Percentiles rank a stretch among this genome's conserved stretches.
phyloP scores from a whole-genome alignment of 1,139 yeast species.

The Eremothecium cymbalariae region DNA sequence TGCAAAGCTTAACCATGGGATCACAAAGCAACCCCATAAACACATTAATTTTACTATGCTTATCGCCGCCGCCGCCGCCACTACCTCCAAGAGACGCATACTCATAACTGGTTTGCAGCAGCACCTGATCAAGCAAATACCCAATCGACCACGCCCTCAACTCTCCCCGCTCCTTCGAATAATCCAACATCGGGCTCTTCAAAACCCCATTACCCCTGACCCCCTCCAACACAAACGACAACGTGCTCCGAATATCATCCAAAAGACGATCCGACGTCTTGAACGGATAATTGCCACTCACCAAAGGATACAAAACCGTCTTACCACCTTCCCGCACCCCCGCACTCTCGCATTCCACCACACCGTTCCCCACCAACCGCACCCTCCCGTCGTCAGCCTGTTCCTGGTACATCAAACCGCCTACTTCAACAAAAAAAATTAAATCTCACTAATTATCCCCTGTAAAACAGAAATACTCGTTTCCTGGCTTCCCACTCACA shows the following conservation, averaged over 20 bases:
- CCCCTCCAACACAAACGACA: slow-evolving; percentile 10
- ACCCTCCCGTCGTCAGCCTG: too few species aligned
- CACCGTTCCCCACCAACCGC: too few species aligned
- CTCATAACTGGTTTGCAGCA: slow-evolving; percentile 24
- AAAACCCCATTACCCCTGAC: slow-evolving; percentile 23
- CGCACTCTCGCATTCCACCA: too few species aligned
- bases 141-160: slow-evolving; percentile 21
- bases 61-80: too few species aligned
- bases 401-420: too few species aligned
- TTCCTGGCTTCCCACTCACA: too few species aligned
- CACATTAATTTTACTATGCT: slow-evolving; percentile 24
- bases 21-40: slow-evolving; percentile 25
- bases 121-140: slow-evolving; percentile 26
- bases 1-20: slow-evolving; percentile 8
- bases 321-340: slow-evolving; percentile 25
- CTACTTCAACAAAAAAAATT: too few species aligned
- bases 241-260: slow-evolving; percentile 44
- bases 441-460: too few species aligned
- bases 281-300: slow-evolving; percentile 32
- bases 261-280: slow-evolving; percentile 60
- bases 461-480: too few species aligned
- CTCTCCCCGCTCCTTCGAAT: slow-evolving; percentile 24
- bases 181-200: slow-evolving; percentile 23
- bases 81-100: slow-evolving; percentile 26
- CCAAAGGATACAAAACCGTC: slow-evolving; percentile 25